These are phyloP conservation scores for Yarrowia hollandica DNA, from an alignment of 805 yeast species.

Conservation along the genomic window DNA sequence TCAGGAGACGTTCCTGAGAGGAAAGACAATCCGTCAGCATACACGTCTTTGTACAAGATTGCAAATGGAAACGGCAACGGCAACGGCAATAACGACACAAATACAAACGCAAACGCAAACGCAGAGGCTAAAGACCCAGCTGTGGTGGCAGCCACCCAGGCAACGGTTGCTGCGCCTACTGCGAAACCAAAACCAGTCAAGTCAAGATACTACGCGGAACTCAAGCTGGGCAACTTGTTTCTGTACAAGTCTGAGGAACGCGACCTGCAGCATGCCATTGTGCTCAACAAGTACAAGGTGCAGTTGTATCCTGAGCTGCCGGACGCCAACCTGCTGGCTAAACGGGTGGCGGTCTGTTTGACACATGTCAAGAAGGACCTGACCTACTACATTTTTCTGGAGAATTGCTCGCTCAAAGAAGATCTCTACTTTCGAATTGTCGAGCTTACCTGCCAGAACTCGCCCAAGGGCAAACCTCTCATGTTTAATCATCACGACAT, in stretches of 20 bases:
- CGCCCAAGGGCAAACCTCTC: conserved; percentile 47
- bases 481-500: conserved; percentile 71
- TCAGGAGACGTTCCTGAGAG: conserved; percentile 41
- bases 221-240: conserved; percentile 85
- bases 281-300: conserved; percentile 66
- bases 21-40: conserved; percentile 54
- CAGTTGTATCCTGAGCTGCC: conserved; percentile 78
- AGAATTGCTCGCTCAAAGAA: conserved; percentile 79
- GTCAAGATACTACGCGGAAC: conserved; percentile 44
- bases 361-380: conserved; percentile 46
- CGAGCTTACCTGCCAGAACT: conserved; percentile 33
- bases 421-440: conserved; percentile 88
- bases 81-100: conserved; percentile 10
- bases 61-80: conserved; percentile 40
- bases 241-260: conserved; percentile 68
- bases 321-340: conserved; percentile 80
- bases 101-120: neutral
- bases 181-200: conserved; percentile 24
- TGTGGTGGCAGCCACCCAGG: neutral
- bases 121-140: neutral
- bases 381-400: conserved; percentile 39
- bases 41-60: conserved; percentile 59
- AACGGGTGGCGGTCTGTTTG: conserved; percentile 75
- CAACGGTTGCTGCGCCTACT: neutral
- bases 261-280: conserved; percentile 76